Evolutionary conservation across 495 filamentous ascomycete genomes (phyloP).

Genomic region (Hypoxylon rickii): DNA sequence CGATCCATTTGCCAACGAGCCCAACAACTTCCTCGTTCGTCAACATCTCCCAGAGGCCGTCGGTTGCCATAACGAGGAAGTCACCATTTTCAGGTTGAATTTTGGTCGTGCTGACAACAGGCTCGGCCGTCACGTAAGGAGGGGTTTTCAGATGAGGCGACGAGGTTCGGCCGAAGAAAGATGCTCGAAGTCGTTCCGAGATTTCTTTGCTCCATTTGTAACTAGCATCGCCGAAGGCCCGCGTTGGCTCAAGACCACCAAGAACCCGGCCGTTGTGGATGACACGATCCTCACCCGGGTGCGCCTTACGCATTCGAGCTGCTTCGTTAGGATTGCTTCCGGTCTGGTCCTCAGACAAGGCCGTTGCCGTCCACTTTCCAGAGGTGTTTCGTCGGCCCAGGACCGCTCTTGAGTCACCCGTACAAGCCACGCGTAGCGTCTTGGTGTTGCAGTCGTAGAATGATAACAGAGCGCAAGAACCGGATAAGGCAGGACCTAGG

Average conservation of each 20-base stretch:
- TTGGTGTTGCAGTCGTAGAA: slow-evolving; percentile 91
- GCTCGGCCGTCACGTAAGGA: slow-evolving; percentile 97
- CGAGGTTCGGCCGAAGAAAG: slow-evolving; percentile 82
- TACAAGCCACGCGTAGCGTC: slow-evolving; percentile 86
- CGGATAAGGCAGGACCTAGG: slow-evolving; percentile 89
- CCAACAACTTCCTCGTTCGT: slow-evolving; percentile 98
- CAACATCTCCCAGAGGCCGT: slow-evolving; percentile 99
- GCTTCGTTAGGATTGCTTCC: slow-evolving; percentile 83
- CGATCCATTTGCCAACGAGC: slow-evolving; percentile 94
- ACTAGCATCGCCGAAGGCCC: slow-evolving; percentile 92
- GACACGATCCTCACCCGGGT: slow-evolving; percentile 86
- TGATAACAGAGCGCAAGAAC: slow-evolving; percentile 92
- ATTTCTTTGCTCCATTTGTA: slow-evolving; percentile 94
- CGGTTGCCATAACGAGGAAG: slow-evolving; percentile 95
- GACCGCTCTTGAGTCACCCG: slow-evolving; percentile 92
- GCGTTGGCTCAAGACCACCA: slow-evolving; percentile 85
- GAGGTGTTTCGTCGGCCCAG: slow-evolving; percentile 75
- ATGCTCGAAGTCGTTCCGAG: slow-evolving; percentile 75
- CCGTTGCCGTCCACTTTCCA: slow-evolving; percentile 91
- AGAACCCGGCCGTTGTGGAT: slow-evolving; percentile 87
- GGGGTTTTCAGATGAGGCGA: slow-evolving; percentile 80
- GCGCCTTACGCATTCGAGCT: slow-evolving; percentile 76
- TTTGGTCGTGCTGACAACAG: slow-evolving; percentile 91
- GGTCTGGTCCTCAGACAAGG: slow-evolving; percentile 91
- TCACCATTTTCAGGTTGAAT: slow-evolving; percentile 89